Evolutionary conservation across 768 basidiomycete species (phyloP), one percentile per base, ranked within the genome.

Genomic region (Lactarius akahatsu): DNA sequence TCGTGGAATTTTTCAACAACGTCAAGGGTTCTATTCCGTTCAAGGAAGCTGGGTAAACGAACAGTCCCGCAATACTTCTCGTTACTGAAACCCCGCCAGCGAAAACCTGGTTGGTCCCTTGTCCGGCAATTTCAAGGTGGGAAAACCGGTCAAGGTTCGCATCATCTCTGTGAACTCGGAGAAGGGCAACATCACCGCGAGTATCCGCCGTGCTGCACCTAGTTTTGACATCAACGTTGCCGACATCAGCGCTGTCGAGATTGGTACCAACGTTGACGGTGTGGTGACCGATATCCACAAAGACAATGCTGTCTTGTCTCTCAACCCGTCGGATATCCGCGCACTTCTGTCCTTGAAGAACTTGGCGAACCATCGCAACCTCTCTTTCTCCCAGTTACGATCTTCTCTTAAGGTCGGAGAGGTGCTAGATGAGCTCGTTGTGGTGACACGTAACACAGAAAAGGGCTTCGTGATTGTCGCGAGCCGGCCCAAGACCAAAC

Each of bases 1-100:
- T 94, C 70, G 87, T 98, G 34, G 95, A 97, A 73, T 92, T 97
- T 71, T 99, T 90, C 74, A 96, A 94, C 68, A 90, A 91, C 62
- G 70, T 96, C 64, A 89, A 91, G 72, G 97, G 92, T 1, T 79
- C 89, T 50, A 83, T 99, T 2, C 91, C 94, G 4, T 76, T 82
- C 10, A 86, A 83, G 60, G 97, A 98, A 80, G 86, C 89, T 13
- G 91, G 89, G 93, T 94, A 76, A 52, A 82, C 70, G 43, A 50
- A 20, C 40, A 13, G 38, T 60, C 36, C 16, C 52, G 43, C 50
- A 30, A 59, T 62, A 16, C 23, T n/a, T 59, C 16, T 30, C 57
- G 30, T 63, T 36, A 62, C 57, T 62, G 9, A 66, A 26, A 47
- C 43, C 26, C 38, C 40, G 64, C 8, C 65, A 97, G 94, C 72